A percentile compares a stretch with the other conserved stretches of the same genome.
Evolutionary conservation across 768 basidiomycete species (phyloP).

Genomic region (Rhizopogon salebrosus): DNA sequence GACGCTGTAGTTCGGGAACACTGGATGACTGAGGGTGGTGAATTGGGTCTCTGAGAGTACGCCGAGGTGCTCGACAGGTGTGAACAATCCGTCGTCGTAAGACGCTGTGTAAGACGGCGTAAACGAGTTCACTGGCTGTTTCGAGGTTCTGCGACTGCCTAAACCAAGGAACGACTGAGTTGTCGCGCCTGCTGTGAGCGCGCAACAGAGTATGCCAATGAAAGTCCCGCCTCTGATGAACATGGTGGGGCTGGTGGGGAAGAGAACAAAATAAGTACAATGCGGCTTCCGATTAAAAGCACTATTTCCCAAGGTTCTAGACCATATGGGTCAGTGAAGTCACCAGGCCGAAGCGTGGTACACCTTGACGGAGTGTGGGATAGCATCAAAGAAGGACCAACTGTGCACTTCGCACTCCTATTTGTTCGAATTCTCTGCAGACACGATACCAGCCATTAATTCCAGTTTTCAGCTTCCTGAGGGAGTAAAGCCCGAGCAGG

Average conservation of each 20-base stretch:
- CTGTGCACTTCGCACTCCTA: background rate
- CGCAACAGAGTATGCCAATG: background rate
- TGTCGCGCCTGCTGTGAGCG: constrained; percentile 8
- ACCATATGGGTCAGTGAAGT: background rate
- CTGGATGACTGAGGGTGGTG: constrained; percentile 35
- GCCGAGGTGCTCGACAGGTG: constrained; percentile 26
- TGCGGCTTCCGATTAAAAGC: background rate
- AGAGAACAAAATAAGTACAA: background rate
- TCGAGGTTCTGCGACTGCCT: background rate
- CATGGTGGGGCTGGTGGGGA: background rate
- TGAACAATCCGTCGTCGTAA: constrained; percentile 28
- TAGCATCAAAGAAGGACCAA: background rate
- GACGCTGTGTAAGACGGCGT: constrained; percentile 6
- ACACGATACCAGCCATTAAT: too few species aligned
- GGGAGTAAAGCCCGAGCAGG: too few species aligned
- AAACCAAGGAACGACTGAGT: constrained; percentile 15
- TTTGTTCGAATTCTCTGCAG: background rate
- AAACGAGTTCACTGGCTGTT: constrained; percentile 1
- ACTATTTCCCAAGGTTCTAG: background rate
- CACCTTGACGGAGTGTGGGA: background rate
- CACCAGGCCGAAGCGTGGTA: background rate
- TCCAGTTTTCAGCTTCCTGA: too few species aligned
- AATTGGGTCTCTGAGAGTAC: constrained; percentile 26
- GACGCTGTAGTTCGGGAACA: constrained; percentile 38
- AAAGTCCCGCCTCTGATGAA: background rate